phyloP scores from a whole-genome alignment of 2,329 filamentous ascomycete species.

The Fulvia fulva region DNA sequence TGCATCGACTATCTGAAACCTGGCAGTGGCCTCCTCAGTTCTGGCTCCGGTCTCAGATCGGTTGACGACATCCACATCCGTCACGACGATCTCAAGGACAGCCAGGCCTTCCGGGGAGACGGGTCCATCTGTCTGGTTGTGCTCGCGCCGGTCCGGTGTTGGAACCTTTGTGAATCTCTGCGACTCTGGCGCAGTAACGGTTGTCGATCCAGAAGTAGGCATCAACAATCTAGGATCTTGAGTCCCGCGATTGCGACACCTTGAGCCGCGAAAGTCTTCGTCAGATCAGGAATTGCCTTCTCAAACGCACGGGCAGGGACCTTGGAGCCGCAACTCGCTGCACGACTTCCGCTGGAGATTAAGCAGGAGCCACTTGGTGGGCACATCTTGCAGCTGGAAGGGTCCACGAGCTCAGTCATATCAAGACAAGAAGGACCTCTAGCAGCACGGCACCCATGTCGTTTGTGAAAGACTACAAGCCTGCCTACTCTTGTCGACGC shows the following conservation, averaged over 20 bases:
- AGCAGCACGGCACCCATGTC: slow-evolving; percentile 16
- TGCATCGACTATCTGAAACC: slow-evolving; percentile 20
- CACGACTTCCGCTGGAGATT: slow-evolving; percentile 15
- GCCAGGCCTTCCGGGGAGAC: slow-evolving; percentile 15
- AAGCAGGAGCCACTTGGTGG: slow-evolving; percentile 11
- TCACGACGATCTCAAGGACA: slow-evolving; percentile 14
- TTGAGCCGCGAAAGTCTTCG: not conserved
- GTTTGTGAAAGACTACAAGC: slow-evolving; percentile 16
- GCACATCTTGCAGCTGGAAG: slow-evolving; percentile 3
- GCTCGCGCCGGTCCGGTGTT: slow-evolving; percentile 17
- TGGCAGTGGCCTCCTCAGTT: slow-evolving; percentile 8
- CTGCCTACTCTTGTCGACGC: slow-evolving; percentile 13
- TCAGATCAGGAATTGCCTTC: slow-evolving; percentile 9
- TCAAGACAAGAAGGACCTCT: slow-evolving; percentile 15
- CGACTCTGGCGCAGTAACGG: slow-evolving; percentile 15
- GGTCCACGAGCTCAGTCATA: slow-evolving; percentile 11
- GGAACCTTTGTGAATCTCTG: slow-evolving; percentile 8
- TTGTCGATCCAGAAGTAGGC: slow-evolving; percentile 12
- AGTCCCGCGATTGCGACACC: slow-evolving; percentile 17
- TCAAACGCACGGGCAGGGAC: slow-evolving; percentile 12
- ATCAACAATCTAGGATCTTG: slow-evolving; percentile 21
- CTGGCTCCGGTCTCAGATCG: slow-evolving; percentile 12
- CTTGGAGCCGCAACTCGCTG: slow-evolving; percentile 17
- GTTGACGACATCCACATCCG: slow-evolving; percentile 19
- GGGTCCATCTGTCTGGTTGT: slow-evolving; percentile 18